These are phyloP conservation scores for Neopestalotiopsis sp. DNA, from an alignment of 2,329 filamentous ascomycete species.

Conservation along the genomic window DNA sequence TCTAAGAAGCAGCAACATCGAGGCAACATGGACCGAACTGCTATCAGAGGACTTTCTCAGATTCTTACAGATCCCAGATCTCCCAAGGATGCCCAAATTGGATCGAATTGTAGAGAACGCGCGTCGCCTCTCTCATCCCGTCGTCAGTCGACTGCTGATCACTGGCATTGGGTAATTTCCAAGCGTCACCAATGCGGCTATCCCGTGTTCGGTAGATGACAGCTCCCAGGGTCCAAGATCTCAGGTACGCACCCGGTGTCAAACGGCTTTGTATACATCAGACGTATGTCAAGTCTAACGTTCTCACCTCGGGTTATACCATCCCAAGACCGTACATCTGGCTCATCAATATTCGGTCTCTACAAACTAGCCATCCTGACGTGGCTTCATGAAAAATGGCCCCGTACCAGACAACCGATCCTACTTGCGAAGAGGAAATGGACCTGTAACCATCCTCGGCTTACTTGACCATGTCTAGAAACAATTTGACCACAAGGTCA, in stretches of 20 bases:
- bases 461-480: background rate
- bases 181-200: slow-evolving; percentile 7
- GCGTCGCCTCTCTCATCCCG: background rate
- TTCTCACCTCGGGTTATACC: background rate
- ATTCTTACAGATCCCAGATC: background rate
- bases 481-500: slow-evolving; percentile 1
- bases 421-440: background rate
- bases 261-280: slow-evolving; percentile 15
- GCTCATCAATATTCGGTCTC: background rate
- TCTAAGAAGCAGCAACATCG: background rate
- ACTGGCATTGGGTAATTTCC: background rate
- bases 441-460: background rate
- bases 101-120: background rate
- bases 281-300: background rate
- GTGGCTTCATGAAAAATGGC: background rate
- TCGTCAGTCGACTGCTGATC: background rate
- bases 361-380: background rate
- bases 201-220: slow-evolving; percentile 1
- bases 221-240: background rate
- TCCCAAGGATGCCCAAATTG: background rate
- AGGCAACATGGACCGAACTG: background rate
- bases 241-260: slow-evolving; percentile 9
- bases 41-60: background rate
- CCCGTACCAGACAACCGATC: background rate
- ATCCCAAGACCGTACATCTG: background rate